Conservation (phyloP, 1,284 basidiomycete genomes). For the Trametes versicolor region DNA sequence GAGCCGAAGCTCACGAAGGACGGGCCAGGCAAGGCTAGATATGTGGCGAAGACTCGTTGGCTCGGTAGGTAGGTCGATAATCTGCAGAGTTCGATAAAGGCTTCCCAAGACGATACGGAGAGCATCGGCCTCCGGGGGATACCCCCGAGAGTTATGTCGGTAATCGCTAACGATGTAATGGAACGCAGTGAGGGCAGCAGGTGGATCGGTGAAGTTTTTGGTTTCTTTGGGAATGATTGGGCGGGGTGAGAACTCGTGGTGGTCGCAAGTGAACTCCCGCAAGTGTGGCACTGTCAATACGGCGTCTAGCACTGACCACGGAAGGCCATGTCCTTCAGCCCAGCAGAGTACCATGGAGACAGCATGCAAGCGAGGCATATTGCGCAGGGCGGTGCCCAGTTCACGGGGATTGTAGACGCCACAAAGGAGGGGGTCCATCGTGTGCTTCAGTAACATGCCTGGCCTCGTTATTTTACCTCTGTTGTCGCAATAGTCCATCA, state of each 20-base stretch:
- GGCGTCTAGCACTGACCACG: not conserved
- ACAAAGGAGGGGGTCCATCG: too few relatives aligned
- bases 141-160: too few relatives aligned
- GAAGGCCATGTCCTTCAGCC: not conserved
- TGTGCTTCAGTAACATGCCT: too few relatives aligned
- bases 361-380: not conserved
- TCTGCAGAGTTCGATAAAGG: not conserved
- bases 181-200: too few relatives aligned
- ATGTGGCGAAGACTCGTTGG: not conserved
- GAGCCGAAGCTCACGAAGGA: too few relatives aligned
- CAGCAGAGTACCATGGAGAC: not conserved
- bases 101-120: too few relatives aligned
- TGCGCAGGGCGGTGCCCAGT: not conserved
- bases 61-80: not conserved
- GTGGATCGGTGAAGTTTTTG: not conserved
- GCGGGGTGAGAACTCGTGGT: not conserved
- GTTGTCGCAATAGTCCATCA: too few relatives aligned
- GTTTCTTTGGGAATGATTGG: not conserved
- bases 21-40: not conserved
- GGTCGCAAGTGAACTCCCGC: not conserved
- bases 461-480: too few relatives aligned
- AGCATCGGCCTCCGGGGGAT: too few relatives aligned
- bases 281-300: not conserved
- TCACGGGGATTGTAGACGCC: too few relatives aligned
- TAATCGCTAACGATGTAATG: not conserved